Evolutionary conservation across 2,329 filamentous ascomycete genomes (phyloP).

Genomic region (Colletotrichum coccodes): DNA sequence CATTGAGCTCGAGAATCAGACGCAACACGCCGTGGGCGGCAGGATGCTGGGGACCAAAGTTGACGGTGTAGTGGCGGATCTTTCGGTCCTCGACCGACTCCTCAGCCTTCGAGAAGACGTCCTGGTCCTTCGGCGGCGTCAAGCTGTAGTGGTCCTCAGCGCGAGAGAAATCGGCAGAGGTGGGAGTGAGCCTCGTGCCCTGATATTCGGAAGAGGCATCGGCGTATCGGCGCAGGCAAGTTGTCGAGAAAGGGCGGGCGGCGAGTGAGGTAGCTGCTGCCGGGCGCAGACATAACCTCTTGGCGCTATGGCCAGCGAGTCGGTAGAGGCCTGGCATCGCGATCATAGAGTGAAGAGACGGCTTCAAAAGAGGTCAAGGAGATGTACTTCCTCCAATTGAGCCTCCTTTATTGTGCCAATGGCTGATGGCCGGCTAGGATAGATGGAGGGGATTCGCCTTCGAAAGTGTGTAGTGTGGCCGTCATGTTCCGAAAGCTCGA

Average conservation of each 20-base stretch:
- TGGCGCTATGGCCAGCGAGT: conserved; percentile 77
- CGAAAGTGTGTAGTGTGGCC: conserved; percentile 29
- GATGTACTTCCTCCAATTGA: conserved; percentile 35
- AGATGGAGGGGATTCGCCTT: conserved; percentile 33
- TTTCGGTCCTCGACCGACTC: conserved; percentile 73
- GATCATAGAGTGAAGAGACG: conserved; percentile 41
- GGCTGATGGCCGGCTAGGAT: conserved; percentile 32
- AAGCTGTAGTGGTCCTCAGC: conserved; percentile 61
- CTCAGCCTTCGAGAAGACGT: conserved; percentile 57
- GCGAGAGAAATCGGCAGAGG: conserved; percentile 70
- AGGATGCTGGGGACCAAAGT: conserved; percentile 98
- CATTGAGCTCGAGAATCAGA: conserved; percentile 96
- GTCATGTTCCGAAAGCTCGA: conserved; percentile 34
- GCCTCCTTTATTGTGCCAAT: conserved; percentile 34
- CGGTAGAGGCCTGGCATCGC: conserved; percentile 80
- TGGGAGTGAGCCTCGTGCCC: conserved; percentile 72
- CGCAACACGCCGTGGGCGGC: conserved; percentile 98
- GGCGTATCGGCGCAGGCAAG: conserved; percentile 71
- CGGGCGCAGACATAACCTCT: conserved; percentile 70
- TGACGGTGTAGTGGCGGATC: conserved; percentile 98
- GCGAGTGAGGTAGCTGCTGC: conserved; percentile 44
- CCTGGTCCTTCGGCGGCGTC: conserved; percentile 49
- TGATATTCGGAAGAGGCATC: conserved; percentile 58
- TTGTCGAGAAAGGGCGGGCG: conserved; percentile 73
- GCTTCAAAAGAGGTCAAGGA: conserved; percentile 40